Percentiles rank a stretch among this genome's conserved stretches.
These are phyloP conservation scores for Solanum chaucha DNA, from an alignment of 257 asterid genomes.

Conservation along the genomic window DNA sequence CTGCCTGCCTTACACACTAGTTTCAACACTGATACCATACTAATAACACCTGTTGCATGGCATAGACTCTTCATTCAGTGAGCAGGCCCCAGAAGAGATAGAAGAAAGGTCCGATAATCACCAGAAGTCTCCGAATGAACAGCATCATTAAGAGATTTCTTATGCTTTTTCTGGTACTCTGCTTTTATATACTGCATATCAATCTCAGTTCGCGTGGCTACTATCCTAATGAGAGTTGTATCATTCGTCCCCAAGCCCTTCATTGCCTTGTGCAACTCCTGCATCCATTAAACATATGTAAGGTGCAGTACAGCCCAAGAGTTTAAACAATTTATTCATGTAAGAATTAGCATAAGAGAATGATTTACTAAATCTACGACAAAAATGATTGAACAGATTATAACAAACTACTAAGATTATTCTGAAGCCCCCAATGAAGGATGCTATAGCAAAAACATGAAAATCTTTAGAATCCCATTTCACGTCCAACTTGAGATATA, in stretches of 20 bases:
- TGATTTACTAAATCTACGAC: neutral
- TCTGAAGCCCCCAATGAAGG: neutral
- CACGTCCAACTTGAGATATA: neutral
- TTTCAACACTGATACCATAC: neutral
- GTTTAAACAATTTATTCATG: neutral
- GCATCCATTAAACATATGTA: neutral
- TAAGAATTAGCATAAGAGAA: neutral
- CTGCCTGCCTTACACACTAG: neutral
- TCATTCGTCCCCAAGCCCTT: constrained; percentile 90
- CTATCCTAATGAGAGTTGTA: constrained; percentile 47
- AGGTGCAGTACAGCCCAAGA: neutral
- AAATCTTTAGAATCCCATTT: neutral
- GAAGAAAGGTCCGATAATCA: constrained; percentile 66
- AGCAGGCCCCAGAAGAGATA: constrained; percentile 59
- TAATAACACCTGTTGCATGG: neutral
- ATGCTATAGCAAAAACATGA: neutral
- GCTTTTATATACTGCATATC: constrained; percentile 84
- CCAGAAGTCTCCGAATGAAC: constrained; percentile 77
- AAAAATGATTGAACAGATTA: neutral
- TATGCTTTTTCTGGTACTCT: constrained; percentile 66
- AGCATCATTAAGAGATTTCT: constrained; percentile 60
- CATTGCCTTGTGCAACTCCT: constrained; percentile 85
- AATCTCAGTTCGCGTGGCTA: constrained; percentile 81
- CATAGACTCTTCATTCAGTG: constrained; percentile 11
- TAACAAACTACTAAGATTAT: neutral